Evolutionary conservation across 208 protist species (phyloP).

Genomic region (Crithidia bombi): DNA sequence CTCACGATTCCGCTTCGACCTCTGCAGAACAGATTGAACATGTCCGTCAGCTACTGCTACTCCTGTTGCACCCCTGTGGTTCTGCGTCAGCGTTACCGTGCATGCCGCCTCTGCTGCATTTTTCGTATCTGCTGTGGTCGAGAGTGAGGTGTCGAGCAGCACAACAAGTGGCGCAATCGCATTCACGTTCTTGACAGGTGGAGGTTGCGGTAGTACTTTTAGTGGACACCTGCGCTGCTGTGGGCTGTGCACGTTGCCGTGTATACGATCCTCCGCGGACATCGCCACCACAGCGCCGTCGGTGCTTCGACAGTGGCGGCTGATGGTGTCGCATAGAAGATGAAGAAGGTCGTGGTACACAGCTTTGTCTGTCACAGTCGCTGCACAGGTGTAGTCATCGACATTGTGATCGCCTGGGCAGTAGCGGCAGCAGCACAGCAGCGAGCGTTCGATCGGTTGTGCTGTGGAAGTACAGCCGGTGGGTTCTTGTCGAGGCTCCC

Average conservation of each 20-base stretch:
- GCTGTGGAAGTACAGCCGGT: neutral
- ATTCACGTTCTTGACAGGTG: neutral
- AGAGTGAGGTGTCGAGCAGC: conserved; percentile 21
- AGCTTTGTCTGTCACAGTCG: conserved; percentile 1
- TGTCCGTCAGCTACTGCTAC: no score
- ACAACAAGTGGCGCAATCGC: conserved; percentile 4
- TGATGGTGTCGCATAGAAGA: conserved; percentile 8
- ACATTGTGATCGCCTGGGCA: neutral
- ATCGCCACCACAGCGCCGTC: neutral
- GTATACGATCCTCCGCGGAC: neutral
- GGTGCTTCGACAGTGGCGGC: neutral
- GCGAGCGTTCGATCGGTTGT: neutral
- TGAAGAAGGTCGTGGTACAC: conserved; percentile 25
- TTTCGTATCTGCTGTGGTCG: neutral
- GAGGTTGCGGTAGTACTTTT: no score
- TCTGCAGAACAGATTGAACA: neutral
- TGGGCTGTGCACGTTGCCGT: neutral
- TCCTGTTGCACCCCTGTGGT: neutral
- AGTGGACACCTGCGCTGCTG: neutral
- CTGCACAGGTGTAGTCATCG: neutral
- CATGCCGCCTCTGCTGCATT: neutral
- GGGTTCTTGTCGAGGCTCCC: no score
- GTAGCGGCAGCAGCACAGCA: neutral
- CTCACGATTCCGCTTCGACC: neutral
- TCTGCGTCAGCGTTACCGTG: neutral